These are phyloP conservation scores for Fusarium nelsonii DNA, from an alignment of 2,329 filamentous ascomycete genomes.

Conservation along the genomic window DNA sequence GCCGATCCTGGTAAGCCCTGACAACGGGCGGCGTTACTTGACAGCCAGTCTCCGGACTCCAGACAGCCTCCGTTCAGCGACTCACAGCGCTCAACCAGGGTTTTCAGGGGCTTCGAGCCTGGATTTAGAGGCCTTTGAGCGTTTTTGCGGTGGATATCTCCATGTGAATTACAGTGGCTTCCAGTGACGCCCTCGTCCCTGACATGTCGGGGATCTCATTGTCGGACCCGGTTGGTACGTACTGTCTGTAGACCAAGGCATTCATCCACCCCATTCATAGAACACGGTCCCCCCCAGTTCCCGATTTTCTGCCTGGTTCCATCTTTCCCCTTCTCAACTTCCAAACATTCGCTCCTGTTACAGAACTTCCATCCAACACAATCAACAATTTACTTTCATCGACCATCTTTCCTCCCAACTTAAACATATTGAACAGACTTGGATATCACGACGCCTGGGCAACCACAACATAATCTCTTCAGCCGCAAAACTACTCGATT, in stretches of 20 bases:
- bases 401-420: slow-evolving; percentile 1
- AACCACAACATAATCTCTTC: background rate
- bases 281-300: slow-evolving; percentile 49
- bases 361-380: slow-evolving; percentile 34
- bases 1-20: slow-evolving; percentile 44
- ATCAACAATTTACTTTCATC: slow-evolving; percentile 14
- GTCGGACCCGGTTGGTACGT: slow-evolving; percentile 36
- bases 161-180: slow-evolving; percentile 37
- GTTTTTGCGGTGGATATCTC: slow-evolving; percentile 40
- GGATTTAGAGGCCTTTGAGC: slow-evolving; percentile 36
- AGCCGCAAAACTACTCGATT: slow-evolving; percentile 8
- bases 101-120: slow-evolving; percentile 18
- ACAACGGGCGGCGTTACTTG: slow-evolving; percentile 41
- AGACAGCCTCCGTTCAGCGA: slow-evolving; percentile 10
- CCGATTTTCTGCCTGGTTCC: slow-evolving; percentile 44
- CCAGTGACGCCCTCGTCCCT: slow-evolving; percentile 22
- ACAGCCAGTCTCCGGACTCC: slow-evolving; percentile 9
- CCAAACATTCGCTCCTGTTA: slow-evolving; percentile 36
- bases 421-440: background rate
- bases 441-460: slow-evolving; percentile 1
- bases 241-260: slow-evolving; percentile 44
- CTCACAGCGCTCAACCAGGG: slow-evolving; percentile 21
- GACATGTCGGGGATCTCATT: slow-evolving; percentile 30
- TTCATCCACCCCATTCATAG: slow-evolving; percentile 53
- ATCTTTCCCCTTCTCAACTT: slow-evolving; percentile 43